Evolutionary conservation across 2,329 filamentous ascomycete genomes (phyloP).

Genomic region (Colletotrichum sublineola): DNA sequence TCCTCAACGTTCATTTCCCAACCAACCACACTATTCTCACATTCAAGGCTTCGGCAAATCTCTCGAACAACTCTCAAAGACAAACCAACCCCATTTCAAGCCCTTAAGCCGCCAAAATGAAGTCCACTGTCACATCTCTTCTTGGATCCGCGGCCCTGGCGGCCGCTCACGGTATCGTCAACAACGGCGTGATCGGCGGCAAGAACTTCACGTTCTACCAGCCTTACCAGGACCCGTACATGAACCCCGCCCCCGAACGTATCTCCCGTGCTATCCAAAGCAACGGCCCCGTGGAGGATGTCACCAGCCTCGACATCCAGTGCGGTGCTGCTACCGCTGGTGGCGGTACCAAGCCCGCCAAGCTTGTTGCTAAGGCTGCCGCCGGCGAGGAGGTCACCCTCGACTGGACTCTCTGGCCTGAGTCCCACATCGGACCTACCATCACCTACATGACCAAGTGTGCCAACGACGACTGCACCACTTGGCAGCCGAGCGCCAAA

Average conservation of each 20-base stretch:
- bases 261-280: slow-evolving; percentile 69
- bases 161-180: slow-evolving; percentile 64
- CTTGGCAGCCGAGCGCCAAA: slow-evolving; percentile 59
- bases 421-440: slow-evolving; percentile 65
- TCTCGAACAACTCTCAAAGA: not conserved
- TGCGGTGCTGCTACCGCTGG: slow-evolving; percentile 67
- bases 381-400: slow-evolving; percentile 68
- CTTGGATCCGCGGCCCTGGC: slow-evolving; percentile 55
- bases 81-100: not conserved
- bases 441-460: slow-evolving; percentile 73
- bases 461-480: slow-evolving; percentile 64
- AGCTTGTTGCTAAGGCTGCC: slow-evolving; percentile 65
- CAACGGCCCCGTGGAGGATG: slow-evolving; percentile 69
- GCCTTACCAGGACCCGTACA: slow-evolving; percentile 60
- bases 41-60: slow-evolving; percentile 30
- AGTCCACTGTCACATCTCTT: slow-evolving; percentile 44
- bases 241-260: slow-evolving; percentile 56
- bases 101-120: slow-evolving; percentile 38
- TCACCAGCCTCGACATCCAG: slow-evolving; percentile 66
- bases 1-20: slow-evolving; percentile 24
- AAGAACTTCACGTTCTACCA: slow-evolving; percentile 51
- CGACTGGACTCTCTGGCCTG: slow-evolving; percentile 67
- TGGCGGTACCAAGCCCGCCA: slow-evolving; percentile 63
- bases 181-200: slow-evolving; percentile 59
- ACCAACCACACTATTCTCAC: slow-evolving; percentile 35